Percentiles rank a stretch among this genome's conserved stretches.
These are phyloP conservation scores for Alternaria longipes DNA, from an alignment of 2,329 filamentous ascomycete species.

Conservation along the genomic window DNA sequence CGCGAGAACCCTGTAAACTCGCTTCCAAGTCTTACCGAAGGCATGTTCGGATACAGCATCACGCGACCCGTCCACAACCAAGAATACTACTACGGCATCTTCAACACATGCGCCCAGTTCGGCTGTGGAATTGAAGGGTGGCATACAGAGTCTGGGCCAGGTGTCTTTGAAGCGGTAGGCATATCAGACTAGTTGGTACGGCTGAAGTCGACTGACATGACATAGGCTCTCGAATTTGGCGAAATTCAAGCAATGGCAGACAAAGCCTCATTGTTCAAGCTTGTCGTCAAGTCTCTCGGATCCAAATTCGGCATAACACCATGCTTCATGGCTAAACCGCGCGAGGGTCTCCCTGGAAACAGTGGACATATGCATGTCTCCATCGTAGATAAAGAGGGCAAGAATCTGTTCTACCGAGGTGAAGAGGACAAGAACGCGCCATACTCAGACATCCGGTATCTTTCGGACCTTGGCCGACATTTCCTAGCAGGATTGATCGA, in stretches of 20 bases:
- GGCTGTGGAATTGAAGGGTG: slow-evolving; percentile 87
- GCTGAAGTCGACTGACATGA: slow-evolving; percentile 37
- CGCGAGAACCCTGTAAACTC: slow-evolving; percentile 74
- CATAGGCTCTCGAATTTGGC: slow-evolving; percentile 84
- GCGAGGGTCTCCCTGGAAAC: slow-evolving; percentile 89
- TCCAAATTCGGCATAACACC: slow-evolving; percentile 90
- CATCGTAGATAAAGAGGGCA: slow-evolving; percentile 78
- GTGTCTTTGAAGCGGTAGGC: slow-evolving; percentile 87
- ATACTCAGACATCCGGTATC: slow-evolving; percentile 69
- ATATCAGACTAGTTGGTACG: neutral
- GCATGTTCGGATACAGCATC: slow-evolving; percentile 95
- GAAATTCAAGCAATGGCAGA: slow-evolving; percentile 92
- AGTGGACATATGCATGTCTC: slow-evolving; percentile 97
- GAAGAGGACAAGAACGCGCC: slow-evolving; percentile 72
- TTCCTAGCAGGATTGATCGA: slow-evolving; percentile 92
- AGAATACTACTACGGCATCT: slow-evolving; percentile 90
- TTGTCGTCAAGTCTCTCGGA: slow-evolving; percentile 88
- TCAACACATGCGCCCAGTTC: slow-evolving; percentile 80
- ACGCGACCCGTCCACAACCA: slow-evolving; percentile 88
- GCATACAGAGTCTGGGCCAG: slow-evolving; percentile 94
- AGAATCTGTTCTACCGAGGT: slow-evolving; percentile 83
- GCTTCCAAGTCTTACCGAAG: slow-evolving; percentile 85
- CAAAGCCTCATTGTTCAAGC: slow-evolving; percentile 91
- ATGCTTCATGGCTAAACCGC: slow-evolving; percentile 98
- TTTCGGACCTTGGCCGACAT: slow-evolving; percentile 89